Evolutionary conservation across 176 grass and related monocot species (phyloP).

Genomic region (Alloteropsis semialata): DNA sequence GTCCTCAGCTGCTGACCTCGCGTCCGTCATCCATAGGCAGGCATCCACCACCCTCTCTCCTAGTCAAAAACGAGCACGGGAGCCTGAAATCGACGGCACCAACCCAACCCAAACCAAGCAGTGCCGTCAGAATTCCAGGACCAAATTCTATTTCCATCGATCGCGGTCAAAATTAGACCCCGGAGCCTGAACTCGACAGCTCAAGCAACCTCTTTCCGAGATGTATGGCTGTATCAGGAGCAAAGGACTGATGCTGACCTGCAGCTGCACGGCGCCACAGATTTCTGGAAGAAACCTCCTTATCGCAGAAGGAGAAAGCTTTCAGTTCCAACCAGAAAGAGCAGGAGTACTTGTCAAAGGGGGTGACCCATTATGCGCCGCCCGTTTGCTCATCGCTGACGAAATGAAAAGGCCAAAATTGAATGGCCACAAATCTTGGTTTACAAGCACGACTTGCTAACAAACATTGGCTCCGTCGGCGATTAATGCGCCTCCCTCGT

Average conservation of each 20-base stretch:
- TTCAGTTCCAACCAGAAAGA: slow-evolving; percentile 18
- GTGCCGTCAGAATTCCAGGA: too few relatives aligned
- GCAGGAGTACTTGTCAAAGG: not conserved
- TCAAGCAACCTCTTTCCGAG: not conserved
- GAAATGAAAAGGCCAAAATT: not conserved
- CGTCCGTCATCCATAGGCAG: not conserved
- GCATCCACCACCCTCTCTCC: too few relatives aligned
- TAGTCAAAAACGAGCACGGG: not conserved
- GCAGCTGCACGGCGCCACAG: not conserved
- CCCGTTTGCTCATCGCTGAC: not conserved
- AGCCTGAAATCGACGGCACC: not conserved
- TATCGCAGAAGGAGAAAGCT: not conserved
- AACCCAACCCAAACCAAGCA: not conserved
- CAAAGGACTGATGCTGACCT: not conserved
- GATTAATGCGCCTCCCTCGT: not conserved
- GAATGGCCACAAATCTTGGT: slow-evolving; percentile 24
- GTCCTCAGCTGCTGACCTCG: not conserved
- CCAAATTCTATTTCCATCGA: too few relatives aligned
- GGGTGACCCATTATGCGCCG: not conserved
- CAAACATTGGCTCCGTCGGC: not conserved
- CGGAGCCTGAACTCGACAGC: not conserved
- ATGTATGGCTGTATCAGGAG: not conserved
- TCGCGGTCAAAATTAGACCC: not conserved
- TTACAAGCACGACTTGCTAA: not conserved
- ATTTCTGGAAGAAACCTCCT: not conserved